Percentiles rank a stretch among this genome's conserved stretches.
These are phyloP conservation scores for Phylloporus rhodoxanthus DNA, from an alignment of 768 basidiomycete species.

Conservation along the genomic window DNA sequence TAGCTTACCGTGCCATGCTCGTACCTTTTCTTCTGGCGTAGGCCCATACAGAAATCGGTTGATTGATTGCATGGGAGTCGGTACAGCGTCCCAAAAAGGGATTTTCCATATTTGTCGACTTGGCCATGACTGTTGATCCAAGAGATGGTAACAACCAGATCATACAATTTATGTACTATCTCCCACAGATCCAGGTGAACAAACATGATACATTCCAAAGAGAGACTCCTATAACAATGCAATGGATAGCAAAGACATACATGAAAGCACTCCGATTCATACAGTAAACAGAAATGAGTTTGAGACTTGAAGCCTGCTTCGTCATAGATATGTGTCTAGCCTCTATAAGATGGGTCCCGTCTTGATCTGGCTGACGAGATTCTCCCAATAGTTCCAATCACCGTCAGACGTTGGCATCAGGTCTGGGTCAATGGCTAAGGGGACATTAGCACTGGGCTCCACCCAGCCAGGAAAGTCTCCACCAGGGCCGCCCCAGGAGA, in stretches of 20 bases:
- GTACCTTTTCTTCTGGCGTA: slow-evolving; percentile 89
- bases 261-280: slow-evolving; percentile 2
- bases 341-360: slow-evolving; percentile 31
- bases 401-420: slow-evolving; percentile 50
- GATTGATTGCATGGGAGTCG: slow-evolving; percentile 65
- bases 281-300: slow-evolving; percentile 5
- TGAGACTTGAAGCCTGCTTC: slow-evolving; percentile 8
- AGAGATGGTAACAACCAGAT: too few relatives aligned
- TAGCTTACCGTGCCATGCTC: slow-evolving; percentile 86
- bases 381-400: slow-evolving; percentile 81
- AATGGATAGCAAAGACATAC: slow-evolving; percentile 5
- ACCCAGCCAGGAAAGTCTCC: slow-evolving; percentile 58
- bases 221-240: background rate
- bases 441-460: slow-evolving; percentile 36
- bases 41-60: slow-evolving; percentile 95
- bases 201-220: background rate
- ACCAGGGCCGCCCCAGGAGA: slow-evolving; percentile 58
- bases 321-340: slow-evolving; percentile 1
- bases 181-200: background rate
- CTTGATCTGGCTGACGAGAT: slow-evolving; percentile 54
- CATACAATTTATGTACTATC: background rate
- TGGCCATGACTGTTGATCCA: too few relatives aligned
- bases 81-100: slow-evolving; percentile 12
- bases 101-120: slow-evolving; percentile 11
- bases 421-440: slow-evolving; percentile 38